A percentile compares a stretch with the other conserved stretches of the same genome.
These are phyloP conservation scores for Rhizopus delemar DNA, from an alignment of 371 early-diverging fungal genomes.

Conservation along the genomic window DNA sequence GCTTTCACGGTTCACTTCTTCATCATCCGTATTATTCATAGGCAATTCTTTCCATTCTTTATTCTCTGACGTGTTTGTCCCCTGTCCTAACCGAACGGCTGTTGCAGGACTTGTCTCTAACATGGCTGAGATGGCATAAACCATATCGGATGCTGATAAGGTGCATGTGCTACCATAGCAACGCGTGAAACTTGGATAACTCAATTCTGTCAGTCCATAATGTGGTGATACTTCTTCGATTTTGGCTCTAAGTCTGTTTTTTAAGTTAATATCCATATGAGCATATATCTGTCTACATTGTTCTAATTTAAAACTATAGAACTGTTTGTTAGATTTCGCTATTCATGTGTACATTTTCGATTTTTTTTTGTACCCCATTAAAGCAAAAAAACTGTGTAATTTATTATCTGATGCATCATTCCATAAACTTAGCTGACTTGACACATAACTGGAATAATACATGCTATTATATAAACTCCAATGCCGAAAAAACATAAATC, in stretches of 20 bases:
- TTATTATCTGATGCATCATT: conserved; percentile 76
- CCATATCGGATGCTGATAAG: conserved; percentile 82
- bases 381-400: conserved; percentile 78
- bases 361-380: conserved; percentile 70
- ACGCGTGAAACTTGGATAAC: conserved; percentile 80
- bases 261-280: conserved; percentile 81
- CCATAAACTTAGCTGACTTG: conserved; percentile 85
- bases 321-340: neutral
- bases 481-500: conserved; percentile 85
- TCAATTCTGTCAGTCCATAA: conserved; percentile 77
- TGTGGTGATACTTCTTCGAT: conserved; percentile 73
- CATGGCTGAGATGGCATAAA: conserved; percentile 76
- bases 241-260: conserved; percentile 61
- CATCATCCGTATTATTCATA: neutral
- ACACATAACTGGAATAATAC: conserved; percentile 85
- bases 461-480: conserved; percentile 89
- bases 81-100: conserved; percentile 39
- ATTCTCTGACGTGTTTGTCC: conserved; percentile 19
- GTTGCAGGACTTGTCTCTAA: conserved; percentile 64
- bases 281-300: conserved; percentile 72
- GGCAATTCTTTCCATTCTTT: conserved; percentile 25
- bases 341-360: too few relatives aligned
- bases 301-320: conserved; percentile 62
- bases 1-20: conserved; percentile 17
- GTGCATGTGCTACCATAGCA: conserved; percentile 75